Evolutionary conservation across 805 yeast species (phyloP).

Genomic region (Candida ortonii): DNA sequence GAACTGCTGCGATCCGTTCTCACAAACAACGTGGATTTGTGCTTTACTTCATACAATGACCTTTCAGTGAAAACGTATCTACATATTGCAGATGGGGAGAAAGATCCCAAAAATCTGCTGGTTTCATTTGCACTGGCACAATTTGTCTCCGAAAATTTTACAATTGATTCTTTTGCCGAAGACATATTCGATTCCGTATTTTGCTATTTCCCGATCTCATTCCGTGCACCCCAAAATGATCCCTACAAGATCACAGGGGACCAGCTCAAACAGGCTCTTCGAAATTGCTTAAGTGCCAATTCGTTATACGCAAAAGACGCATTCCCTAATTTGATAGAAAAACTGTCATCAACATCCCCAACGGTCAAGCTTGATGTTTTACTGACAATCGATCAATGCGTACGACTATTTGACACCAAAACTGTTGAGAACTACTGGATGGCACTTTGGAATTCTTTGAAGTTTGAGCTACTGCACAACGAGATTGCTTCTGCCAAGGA

Average conservation of each 20-base stretch:
- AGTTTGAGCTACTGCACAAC: slow-evolving; percentile 83
- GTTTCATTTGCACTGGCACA: slow-evolving; percentile 59
- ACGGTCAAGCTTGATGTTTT: slow-evolving; percentile 73
- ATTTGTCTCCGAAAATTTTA: slow-evolving; percentile 41
- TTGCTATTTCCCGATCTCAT: slow-evolving; percentile 95
- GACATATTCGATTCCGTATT: slow-evolving; percentile 84
- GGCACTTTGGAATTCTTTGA: slow-evolving; percentile 81
- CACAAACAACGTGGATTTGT: slow-evolving; percentile 25
- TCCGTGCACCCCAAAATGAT: slow-evolving; percentile 87
- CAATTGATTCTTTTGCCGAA: slow-evolving; percentile 45
- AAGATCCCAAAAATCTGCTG: slow-evolving; percentile 87
- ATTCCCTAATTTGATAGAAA: slow-evolving; percentile 74
- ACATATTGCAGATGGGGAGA: slow-evolving; percentile 78
- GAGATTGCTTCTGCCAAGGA: slow-evolving; percentile 40
- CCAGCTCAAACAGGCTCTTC: slow-evolving; percentile 61
- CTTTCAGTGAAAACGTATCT: slow-evolving; percentile 55
- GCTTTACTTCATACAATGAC: slow-evolving; percentile 32
- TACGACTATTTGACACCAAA: slow-evolving; percentile 47
- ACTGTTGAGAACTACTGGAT: slow-evolving; percentile 62
- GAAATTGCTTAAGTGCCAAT: slow-evolving; percentile 61
- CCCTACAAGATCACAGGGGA: slow-evolving; percentile 77
- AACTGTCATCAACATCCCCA: slow-evolving; percentile 72
- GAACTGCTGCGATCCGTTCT: slow-evolving; percentile 41
- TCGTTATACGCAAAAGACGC: slow-evolving; percentile 66
- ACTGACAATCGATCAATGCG: slow-evolving; percentile 55